Evolutionary conservation across 768 basidiomycete species (phyloP), one percentile per base, ranked within the genome.

Genomic region (Termitomyces sp.): DNA sequence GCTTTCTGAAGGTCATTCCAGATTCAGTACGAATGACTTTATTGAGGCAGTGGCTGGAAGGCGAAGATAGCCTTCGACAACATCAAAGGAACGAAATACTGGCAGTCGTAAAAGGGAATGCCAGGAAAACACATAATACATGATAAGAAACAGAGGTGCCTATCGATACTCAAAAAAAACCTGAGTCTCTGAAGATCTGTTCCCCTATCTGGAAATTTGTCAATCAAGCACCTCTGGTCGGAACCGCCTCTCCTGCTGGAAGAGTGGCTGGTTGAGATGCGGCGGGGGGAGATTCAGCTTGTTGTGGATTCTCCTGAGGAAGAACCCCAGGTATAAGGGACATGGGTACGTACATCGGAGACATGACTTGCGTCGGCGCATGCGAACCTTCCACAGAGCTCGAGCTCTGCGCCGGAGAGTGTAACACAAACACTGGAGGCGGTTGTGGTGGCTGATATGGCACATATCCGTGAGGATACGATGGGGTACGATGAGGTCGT

Each of bases 361-460:
- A 58, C 41, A 62, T 35, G 10, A 60, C 50, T 37, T 61, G 62
- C 9, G 52, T 19, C 23, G 45, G 57, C 3, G 46, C 38, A 47
- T 49, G 58, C 1, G 53, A 49, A 33, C 41, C 49, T 10, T 63
- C 60, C 1, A 35, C 55, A 5, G 64, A 59, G 19, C 44, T 52
- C n/a, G 54, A 43, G 7, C 54, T 58, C 7, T 58, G 59, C 8
- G 60, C n/a, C 12, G 64, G 60, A 3, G 64, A 60, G 1, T 60
- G 60, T 31, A 64, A 54, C 15, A 68, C 55, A 50, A 66, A 72
- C 43, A 71, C 56, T 3, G 67, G 55, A 38, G 37, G 38, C 12
- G 62, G 63, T 17, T 67, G 64, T 53, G 70, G 63, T 10, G 68
- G 63, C 54, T 71, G 71, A 53, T 71, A 74, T 5, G 67, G 64